Conservation (phyloP, 2,329 filamentous ascomycete genomes). For the Fusarium goolgardi region DNA sequence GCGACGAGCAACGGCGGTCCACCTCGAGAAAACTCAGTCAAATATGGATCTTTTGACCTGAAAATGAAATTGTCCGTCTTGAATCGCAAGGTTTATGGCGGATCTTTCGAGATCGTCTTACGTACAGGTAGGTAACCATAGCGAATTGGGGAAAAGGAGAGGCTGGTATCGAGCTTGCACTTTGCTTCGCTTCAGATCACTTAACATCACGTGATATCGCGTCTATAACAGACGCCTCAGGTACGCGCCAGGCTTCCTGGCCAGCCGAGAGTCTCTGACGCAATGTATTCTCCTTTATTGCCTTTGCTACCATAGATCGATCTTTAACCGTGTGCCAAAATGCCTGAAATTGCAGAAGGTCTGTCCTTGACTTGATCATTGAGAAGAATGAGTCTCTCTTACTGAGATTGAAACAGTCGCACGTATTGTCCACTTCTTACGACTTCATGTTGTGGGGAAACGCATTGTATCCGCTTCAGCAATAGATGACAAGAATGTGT, state of each 20-base stretch:
- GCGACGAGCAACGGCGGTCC: slow-evolving; percentile 29
- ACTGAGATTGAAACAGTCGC: slow-evolving; percentile 67
- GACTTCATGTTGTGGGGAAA: slow-evolving; percentile 85
- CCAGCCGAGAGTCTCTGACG: slow-evolving; percentile 21
- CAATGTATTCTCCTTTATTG: slow-evolving; percentile 9
- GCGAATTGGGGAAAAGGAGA: background rate
- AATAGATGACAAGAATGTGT: slow-evolving; percentile 84
- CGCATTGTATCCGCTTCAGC: slow-evolving; percentile 77
- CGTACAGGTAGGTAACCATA: background rate
- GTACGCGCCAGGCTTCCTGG: slow-evolving; percentile 22
- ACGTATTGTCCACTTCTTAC: slow-evolving; percentile 86
- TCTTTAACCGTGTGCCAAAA: slow-evolving; percentile 47
- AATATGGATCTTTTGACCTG: slow-evolving; percentile 18
- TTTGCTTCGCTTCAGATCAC: background rate
- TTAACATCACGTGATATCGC: slow-evolving; percentile 44
- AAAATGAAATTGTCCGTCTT: slow-evolving; percentile 7
- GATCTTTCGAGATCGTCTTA: background rate
- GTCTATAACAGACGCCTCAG: background rate
- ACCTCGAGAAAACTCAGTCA: slow-evolving; percentile 25
- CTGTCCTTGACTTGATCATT: slow-evolving; percentile 22
- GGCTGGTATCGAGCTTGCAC: background rate
- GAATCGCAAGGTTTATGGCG: slow-evolving; percentile 2
- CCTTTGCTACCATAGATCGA: background rate
- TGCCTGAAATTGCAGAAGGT: slow-evolving; percentile 75
- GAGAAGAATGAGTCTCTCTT: background rate